Evolutionary conservation across 305 asterid genomes (phyloP).

Genomic region (Petunia hybrid): DNA sequence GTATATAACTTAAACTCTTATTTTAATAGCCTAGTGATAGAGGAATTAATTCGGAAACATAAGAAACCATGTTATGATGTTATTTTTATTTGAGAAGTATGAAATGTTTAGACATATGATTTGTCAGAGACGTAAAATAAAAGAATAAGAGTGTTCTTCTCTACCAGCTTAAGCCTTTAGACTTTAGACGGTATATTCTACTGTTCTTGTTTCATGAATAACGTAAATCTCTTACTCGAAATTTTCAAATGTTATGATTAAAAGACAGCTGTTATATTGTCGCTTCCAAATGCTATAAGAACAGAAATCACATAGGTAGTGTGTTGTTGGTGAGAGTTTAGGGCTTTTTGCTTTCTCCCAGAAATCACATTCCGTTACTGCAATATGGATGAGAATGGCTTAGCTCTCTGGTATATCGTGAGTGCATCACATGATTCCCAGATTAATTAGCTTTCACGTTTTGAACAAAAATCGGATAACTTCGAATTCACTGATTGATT

Average conservation of each 20-base stretch:
- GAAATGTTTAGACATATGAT: neutral
- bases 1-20: too few species aligned
- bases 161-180: neutral
- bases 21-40: too few species aligned
- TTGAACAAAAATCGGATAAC: neutral
- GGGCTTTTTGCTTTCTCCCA: neutral
- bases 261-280: too few species aligned
- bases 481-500: conserved; percentile 5
- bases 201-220: neutral
- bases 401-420: neutral
- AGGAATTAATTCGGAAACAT: too few species aligned
- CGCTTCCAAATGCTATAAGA: too few species aligned
- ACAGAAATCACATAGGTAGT: neutral
- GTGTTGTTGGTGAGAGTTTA: neutral
- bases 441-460: neutral
- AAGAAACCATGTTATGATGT: neutral
- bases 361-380: neutral
- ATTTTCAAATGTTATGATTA: too few species aligned
- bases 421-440: neutral
- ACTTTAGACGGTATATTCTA: neutral
- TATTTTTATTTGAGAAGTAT: neutral
- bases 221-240: too few species aligned
- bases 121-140: neutral
- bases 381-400: neutral
- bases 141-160: neutral